A percentile compares a stretch with the other conserved stretches of the same genome.
Evolutionary conservation across 192 early-diverging fungal species (phyloP).

Genomic region (Backusella tuberculispora): DNA sequence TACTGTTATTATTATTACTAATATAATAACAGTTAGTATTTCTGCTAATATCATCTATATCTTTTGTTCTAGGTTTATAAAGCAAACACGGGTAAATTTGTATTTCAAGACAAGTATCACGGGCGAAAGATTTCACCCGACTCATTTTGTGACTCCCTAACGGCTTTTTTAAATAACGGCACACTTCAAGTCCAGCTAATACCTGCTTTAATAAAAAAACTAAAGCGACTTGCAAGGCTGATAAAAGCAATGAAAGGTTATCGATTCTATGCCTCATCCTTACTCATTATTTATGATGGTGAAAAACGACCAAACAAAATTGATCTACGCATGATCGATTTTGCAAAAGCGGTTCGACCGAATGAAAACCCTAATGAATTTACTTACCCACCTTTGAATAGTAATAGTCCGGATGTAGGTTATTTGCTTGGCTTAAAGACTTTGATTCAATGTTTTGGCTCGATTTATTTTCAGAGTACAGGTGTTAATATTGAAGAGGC

Average conservation of each 20-base stretch:
- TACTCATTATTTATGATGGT: conserved; percentile 91
- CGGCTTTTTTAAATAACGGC: conserved; percentile 89
- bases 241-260: conserved; percentile 79
- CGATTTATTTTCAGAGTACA: conserved; percentile 53
- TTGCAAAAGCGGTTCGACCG: conserved; percentile 85
- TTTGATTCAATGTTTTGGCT: conserved; percentile 69
- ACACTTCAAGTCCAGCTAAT: conserved; percentile 73
- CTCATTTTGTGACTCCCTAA: conserved; percentile 79
- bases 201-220: conserved; percentile 76
- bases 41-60: background rate
- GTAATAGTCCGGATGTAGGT: conserved; percentile 66
- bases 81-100: conserved; percentile 67
- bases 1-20: background rate
- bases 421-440: conserved; percentile 78
- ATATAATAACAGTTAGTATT: background rate
- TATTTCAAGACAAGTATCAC: conserved; percentile 96
- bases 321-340: conserved; percentile 95
- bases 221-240: conserved; percentile 73
- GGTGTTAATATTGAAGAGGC: conserved; percentile 7
- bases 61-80: conserved; percentile 75
- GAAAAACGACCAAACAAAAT: conserved; percentile 46
- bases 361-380: conserved; percentile 34
- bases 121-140: conserved; percentile 83
- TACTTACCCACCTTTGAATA: conserved; percentile 49
- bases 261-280: conserved; percentile 91